These are phyloP conservation scores for Lipomyces orientalis DNA, from an alignment of 805 yeast species.

Conservation along the genomic window DNA sequence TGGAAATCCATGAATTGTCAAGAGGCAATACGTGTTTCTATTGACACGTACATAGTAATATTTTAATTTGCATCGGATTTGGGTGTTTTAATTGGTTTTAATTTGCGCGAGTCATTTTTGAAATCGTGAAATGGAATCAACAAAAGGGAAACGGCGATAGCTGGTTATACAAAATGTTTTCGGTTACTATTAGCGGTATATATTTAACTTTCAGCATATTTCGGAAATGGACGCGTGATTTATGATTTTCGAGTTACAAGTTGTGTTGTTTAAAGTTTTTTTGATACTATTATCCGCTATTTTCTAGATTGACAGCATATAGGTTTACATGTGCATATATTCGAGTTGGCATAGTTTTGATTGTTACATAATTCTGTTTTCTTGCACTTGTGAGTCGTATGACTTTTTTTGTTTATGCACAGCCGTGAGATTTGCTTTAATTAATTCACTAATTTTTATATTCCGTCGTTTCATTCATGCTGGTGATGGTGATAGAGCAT, in stretches of 20 bases:
- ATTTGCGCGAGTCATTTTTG: not conserved
- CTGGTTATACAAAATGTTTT: not conserved
- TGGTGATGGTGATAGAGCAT: too few species aligned
- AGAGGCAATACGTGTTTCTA: slow-evolving; percentile 83
- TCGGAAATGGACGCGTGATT: not conserved
- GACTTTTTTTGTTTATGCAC: not conserved
- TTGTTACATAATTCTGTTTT: not conserved
- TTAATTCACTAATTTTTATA: not conserved
- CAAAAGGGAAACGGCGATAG: not conserved
- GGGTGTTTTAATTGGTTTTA: not conserved
- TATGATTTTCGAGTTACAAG: too few species aligned
- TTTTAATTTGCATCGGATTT: not conserved
- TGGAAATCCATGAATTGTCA: slow-evolving; percentile 84
- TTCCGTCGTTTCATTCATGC: too few species aligned
- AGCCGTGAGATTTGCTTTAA: not conserved
- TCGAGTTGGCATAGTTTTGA: not conserved
- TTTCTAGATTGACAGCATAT: not conserved
- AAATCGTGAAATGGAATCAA: not conserved
- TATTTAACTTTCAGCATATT: not conserved
- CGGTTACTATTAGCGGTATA: not conserved
- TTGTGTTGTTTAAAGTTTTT: not conserved
- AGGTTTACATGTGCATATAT: not conserved
- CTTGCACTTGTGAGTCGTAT: not conserved
- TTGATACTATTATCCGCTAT: not conserved
- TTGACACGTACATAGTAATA: slow-evolving; percentile 44